Evolutionary conservation across 2,329 filamentous ascomycete genomes (phyloP), one percentile per base, ranked within the genome.

Genomic region (Sphaerulina musiva): DNA sequence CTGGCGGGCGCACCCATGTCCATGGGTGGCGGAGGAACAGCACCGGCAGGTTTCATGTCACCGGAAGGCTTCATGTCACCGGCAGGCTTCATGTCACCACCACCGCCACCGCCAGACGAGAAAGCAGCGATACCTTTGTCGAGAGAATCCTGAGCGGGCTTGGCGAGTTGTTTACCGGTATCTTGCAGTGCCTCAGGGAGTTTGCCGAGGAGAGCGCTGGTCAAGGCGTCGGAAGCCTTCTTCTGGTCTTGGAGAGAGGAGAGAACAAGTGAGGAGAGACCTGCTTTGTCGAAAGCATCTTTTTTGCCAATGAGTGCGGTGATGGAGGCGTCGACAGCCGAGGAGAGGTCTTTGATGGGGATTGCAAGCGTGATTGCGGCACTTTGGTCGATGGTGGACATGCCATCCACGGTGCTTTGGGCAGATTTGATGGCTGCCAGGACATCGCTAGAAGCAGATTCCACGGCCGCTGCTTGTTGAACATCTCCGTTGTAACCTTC

Each of bases 181-280:
- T 51, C 53, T 29, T 55, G 53, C 17, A 55, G 48, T 12, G n/a
- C 48, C 23, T 41, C 48, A 36, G 53, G 53, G 17, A 55, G 48
- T 38, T 55, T 55, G 53, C 26, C 20, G 20, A 55, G 43, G 38
- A 55, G 44, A 44, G 53, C 40, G 11, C 38, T 38, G 17, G 50
- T 46, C n/a, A 55, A 38, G 20, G 23, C 40, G 14, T 29, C 23
- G 26, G 48, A 51, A 1, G 48, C 43, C 12, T 42, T 34, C 5
- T 45, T 31, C 39, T 51, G 53, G 2, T 48, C 47, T 29, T 42
- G 48, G 14, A 55, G 48, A 11, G 43, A 43, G 6, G 43, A 34
- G 17, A 55, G 53, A 36, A 55, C 53, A 36, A 48, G 44, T 10
- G 20, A 36, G 14, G 31, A 20, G 20, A 55, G 53, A 32, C 53